These are phyloP conservation scores for Fagus sylvatica DNA, from an alignment of 306 rosid species.

Conservation along the genomic window DNA sequence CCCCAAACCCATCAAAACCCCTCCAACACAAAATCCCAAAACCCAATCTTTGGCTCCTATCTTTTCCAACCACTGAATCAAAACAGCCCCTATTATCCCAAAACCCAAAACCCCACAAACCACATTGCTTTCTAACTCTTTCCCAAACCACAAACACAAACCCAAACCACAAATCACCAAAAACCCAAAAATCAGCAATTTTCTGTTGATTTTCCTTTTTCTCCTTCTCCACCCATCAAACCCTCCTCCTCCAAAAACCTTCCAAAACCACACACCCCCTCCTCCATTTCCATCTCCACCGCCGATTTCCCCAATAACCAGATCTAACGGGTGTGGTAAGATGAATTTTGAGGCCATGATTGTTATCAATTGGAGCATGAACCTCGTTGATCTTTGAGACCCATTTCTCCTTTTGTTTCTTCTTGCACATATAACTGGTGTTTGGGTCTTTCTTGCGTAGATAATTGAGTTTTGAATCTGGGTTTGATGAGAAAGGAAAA, in stretches of 20 bases:
- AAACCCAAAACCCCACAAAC: slow-evolving; percentile 29
- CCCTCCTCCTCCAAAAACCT: slow-evolving; percentile 32
- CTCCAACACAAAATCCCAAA: slow-evolving; percentile 31
- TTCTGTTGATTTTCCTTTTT: slow-evolving; percentile 21
- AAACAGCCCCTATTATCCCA: slow-evolving; percentile 27
- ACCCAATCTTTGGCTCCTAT: slow-evolving; percentile 28
- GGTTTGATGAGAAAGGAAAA: background rate
- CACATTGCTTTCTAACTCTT: slow-evolving; percentile 43
- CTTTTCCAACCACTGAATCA: slow-evolving; percentile 36
- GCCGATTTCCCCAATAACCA: slow-evolving; percentile 30
- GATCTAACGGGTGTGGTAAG: slow-evolving; percentile 31
- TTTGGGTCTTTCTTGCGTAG: background rate
- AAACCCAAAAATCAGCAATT: slow-evolving; percentile 21
- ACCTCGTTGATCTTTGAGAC: slow-evolving; percentile 14
- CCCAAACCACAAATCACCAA: slow-evolving; percentile 28
- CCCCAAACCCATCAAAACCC: slow-evolving; percentile 37
- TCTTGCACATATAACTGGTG: slow-evolving; percentile 7
- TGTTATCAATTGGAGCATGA: slow-evolving; percentile 19
- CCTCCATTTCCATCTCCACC: slow-evolving; percentile 28
- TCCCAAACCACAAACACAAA: slow-evolving; percentile 27
- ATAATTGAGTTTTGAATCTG: slow-evolving; percentile 3
- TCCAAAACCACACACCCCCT: slow-evolving; percentile 25
- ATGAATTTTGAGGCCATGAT: slow-evolving; percentile 27
- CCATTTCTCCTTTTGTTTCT: slow-evolving; percentile 11
- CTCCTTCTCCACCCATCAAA: slow-evolving; percentile 30